phyloP scores from a whole-genome alignment of 2,329 filamentous ascomycete species.

The Hirsutella rhossiliensis region DNA sequence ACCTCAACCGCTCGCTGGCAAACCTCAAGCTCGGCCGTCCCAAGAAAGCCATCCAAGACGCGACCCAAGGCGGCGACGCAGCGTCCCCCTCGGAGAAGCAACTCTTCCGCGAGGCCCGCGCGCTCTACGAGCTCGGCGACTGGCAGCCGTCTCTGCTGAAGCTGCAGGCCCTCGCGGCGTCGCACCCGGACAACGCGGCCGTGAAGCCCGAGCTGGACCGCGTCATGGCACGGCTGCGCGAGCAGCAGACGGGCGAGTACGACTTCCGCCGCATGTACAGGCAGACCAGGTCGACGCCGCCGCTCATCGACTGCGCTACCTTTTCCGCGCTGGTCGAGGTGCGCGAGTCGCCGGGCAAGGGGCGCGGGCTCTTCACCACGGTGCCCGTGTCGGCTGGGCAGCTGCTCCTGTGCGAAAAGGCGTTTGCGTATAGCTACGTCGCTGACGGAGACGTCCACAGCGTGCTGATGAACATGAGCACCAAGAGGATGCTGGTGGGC shows the following conservation, averaged over 20 bases:
- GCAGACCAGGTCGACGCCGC: neutral
- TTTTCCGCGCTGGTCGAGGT: conserved; percentile 30
- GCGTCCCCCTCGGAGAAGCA: conserved; percentile 24
- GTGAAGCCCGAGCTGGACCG: conserved; percentile 17
- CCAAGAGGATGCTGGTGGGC: conserved; percentile 15
- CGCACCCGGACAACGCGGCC: conserved; percentile 20
- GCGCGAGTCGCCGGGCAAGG: conserved; percentile 24
- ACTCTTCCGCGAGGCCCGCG: conserved; percentile 29
- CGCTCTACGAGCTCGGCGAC: conserved; percentile 28
- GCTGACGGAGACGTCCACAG: conserved; percentile 9
- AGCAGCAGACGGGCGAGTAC: conserved; percentile 28
- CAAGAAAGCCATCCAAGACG: conserved; percentile 19
- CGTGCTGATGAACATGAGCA: conserved; percentile 19
- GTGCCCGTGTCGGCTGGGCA: conserved; percentile 33
- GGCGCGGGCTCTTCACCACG: conserved; percentile 39
- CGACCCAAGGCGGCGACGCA: conserved; percentile 5
- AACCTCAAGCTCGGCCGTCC: conserved; percentile 17
- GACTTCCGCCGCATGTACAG: conserved; percentile 13
- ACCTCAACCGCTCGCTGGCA: conserved; percentile 22
- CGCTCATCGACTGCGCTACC: conserved; percentile 31
- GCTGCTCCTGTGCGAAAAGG: conserved; percentile 43
- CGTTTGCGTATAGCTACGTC: conserved; percentile 29
- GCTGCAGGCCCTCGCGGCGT: conserved; percentile 17
- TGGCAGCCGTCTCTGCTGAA: conserved; percentile 23
- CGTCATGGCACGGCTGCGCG: conserved; percentile 17